Base-by-base conservation (phyloP, 108 stramenopile species). In the Epithemia pelagica region DNA sequence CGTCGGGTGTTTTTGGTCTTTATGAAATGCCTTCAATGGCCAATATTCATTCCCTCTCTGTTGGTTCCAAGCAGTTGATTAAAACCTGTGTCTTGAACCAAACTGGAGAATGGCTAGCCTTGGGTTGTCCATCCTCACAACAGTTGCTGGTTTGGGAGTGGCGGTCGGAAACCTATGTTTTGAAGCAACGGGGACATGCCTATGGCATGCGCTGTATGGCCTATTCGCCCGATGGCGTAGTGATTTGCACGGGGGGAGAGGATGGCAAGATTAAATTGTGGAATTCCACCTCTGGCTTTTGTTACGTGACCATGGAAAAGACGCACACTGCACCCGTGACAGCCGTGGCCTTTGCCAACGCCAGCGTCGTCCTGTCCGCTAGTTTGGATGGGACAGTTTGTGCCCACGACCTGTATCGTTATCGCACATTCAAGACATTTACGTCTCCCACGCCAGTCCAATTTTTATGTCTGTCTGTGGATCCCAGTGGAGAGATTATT, bases 141-240 rank as follows among this genome's bases (percentile, higher is more conserved):
- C 99, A 98, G 78, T 75, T 99, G 10, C 69, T 97, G 32, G 95
- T 97, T 46, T 99, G 99, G 97, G 99, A 98, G 77, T 99, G 99
- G 99, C 74, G 96, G 73, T 90, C 94, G 20, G 99, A 99, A 77
- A 91, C 95, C 21, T 98, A 98, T 70, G 86, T 99, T 22, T 74
- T 99, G n/a, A 99, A 98, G 71, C 99, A 99, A 73, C 90, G 95
- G 32, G 99, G 99, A 21, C 99, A 99, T 80, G 84, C 89, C 7
- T 92, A 97, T 70, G 97, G 94, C 8, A 88, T 98, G 83, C 80
- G 88, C 58, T 83, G 83, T 66, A 79, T 96, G 78, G 96, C 96
- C 2, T 99, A 95, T 71, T 91, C 92, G 10, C 94, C 95, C 0
- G 96, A 98, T 68, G 97, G 97, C 0, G 77, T 95, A 46, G 79